Percentiles rank a stretch among this genome's conserved stretches.
These are phyloP conservation scores for Solanum etuberosum DNA, from an alignment of 257 asterid genomes.

Conservation along the genomic window DNA sequence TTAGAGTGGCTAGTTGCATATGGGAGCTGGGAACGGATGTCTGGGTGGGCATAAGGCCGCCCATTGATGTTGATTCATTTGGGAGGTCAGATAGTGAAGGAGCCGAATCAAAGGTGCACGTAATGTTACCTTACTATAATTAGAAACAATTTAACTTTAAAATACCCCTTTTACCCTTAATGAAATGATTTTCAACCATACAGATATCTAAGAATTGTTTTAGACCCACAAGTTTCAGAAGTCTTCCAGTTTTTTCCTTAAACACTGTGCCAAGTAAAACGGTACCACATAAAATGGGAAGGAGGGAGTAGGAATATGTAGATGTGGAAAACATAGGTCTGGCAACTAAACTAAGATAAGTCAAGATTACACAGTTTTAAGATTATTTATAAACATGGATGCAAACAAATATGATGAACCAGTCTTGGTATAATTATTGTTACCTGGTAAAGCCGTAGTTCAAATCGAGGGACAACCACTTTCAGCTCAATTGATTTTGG, in stretches of 20 bases:
- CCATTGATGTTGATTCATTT: conserved; percentile 84
- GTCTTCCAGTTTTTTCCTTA: no score
- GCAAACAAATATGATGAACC: not conserved
- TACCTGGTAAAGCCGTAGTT: no score
- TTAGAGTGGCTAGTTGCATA: conserved; percentile 52
- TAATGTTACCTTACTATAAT: not conserved
- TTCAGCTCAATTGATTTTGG: no score
- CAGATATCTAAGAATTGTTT: no score
- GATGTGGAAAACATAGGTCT: not conserved
- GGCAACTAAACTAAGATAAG: not conserved
- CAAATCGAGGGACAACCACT: conserved; percentile 89
- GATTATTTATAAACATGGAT: not conserved
- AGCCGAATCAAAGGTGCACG: conserved; percentile 82
- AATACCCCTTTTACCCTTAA: no score
- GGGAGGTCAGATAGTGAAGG: conserved; percentile 98
- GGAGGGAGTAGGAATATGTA: not conserved
- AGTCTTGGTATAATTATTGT: no score
- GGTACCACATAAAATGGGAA: no score
- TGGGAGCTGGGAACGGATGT: conserved; percentile 92
- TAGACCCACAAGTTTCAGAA: no score
- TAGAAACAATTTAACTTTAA: no score
- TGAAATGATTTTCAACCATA: no score
- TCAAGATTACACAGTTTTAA: not conserved
- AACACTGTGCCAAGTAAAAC: no score
- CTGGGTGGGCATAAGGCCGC: conserved; percentile 91